phyloP scores from a whole-genome alignment of 2,329 filamentous ascomycete species.

The Colletotrichum sp. region DNA sequence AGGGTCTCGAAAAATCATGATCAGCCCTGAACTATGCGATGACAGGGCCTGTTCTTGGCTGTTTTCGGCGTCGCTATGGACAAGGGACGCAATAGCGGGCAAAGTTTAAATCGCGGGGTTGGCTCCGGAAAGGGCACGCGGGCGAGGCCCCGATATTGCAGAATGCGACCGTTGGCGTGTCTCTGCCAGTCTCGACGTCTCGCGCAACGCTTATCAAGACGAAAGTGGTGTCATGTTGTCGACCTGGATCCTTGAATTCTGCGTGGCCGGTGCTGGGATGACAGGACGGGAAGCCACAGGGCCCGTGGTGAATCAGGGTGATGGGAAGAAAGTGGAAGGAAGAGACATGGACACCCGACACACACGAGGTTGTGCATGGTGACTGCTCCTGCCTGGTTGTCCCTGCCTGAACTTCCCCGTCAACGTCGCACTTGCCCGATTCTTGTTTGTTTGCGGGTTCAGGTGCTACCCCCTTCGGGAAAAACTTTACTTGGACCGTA shows the following conservation, averaged over 20 bases:
- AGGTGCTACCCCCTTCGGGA: neutral
- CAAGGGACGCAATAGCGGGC: neutral
- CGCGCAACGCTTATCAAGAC: neutral
- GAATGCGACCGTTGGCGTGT: neutral
- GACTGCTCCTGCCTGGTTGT: neutral
- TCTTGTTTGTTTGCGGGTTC: conserved; percentile 7
- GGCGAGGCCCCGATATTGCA: neutral
- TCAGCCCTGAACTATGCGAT: neutral
- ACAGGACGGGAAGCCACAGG: conserved; percentile 12
- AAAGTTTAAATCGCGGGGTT: conserved; percentile 15
- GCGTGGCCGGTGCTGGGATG: neutral
- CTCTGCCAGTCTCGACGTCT: neutral
- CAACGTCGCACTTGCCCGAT: conserved; percentile 10
- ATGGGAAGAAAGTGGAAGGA: neutral
- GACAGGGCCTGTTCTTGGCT: neutral
- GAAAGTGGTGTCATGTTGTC: neutral
- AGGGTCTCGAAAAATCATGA: neutral
- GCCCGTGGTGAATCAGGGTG: neutral
- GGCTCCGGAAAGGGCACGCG: neutral
- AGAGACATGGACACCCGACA: neutral
- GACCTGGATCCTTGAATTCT: neutral
- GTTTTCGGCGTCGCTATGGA: neutral
- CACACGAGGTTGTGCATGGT: neutral
- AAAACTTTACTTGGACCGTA: neutral
- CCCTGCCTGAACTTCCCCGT: neutral